These are phyloP conservation scores for Chaetomiaceae sp. DNA, from an alignment of 2,329 filamentous ascomycete genomes.

Conservation along the genomic window DNA sequence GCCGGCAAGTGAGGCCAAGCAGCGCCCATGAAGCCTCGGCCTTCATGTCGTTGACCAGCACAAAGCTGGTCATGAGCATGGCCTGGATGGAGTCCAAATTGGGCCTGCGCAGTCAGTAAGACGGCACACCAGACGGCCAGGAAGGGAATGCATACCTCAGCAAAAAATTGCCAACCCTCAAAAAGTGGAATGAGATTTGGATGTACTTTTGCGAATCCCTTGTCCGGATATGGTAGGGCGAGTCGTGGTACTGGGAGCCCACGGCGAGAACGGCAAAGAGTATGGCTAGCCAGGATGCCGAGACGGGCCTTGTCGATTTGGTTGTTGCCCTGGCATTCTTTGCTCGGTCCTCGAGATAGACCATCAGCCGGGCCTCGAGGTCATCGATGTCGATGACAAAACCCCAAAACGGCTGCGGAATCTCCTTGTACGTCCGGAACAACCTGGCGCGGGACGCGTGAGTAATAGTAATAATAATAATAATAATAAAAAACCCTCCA, in stretches of 20 bases:
- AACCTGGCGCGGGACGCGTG: constrained; percentile 38
- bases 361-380: constrained; percentile 59
- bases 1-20: constrained; percentile 58
- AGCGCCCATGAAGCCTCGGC: constrained; percentile 64
- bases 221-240: constrained; percentile 57
- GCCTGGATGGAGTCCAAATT: constrained; percentile 64
- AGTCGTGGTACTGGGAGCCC: constrained; percentile 63
- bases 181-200: constrained; percentile 61
- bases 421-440: constrained; percentile 63
- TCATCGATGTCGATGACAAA: constrained; percentile 64
- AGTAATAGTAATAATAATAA: no score
- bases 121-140: no score
- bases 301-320: constrained; percentile 49
- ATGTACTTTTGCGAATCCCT: constrained; percentile 57
- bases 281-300: constrained; percentile 62
- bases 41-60: constrained; percentile 65
- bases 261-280: constrained; percentile 62
- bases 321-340: constrained; percentile 47
- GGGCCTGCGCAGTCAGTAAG: constrained; percentile 39
- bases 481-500: no score
- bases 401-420: constrained; percentile 64
- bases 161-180: constrained; percentile 60
- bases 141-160: constrained; percentile 41
- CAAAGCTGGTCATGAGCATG: constrained; percentile 58
- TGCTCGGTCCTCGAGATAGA: constrained; percentile 61